Evolutionary conservation across 2,329 filamentous ascomycete species (phyloP).

Genomic region (Curvularia verruculosa): DNA sequence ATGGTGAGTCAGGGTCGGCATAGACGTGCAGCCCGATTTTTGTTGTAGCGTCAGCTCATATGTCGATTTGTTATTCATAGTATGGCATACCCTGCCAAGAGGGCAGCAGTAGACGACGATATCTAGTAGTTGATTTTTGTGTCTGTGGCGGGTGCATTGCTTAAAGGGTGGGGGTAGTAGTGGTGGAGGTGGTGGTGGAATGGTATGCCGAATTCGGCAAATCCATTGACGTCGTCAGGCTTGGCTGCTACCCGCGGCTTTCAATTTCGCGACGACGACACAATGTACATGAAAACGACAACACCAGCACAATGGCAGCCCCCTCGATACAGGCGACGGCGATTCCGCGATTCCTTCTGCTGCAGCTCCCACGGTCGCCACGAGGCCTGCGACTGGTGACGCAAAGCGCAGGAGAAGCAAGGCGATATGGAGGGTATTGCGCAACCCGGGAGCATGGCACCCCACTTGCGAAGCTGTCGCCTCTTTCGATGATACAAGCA

Average conservation of each 20-base stretch:
- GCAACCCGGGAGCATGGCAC: slow-evolving; percentile 23
- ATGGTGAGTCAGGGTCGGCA: background rate
- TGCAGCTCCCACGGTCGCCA: slow-evolving; percentile 45
- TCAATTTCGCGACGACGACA: slow-evolving; percentile 15
- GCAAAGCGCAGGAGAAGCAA: slow-evolving; percentile 20
- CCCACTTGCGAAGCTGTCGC: slow-evolving; percentile 12
- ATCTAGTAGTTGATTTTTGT: too few relatives aligned
- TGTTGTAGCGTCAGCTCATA: background rate
- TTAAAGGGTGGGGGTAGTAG: too few relatives aligned
- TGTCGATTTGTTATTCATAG: background rate
- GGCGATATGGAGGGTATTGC: slow-evolving; percentile 21
- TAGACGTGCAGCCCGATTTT: background rate
- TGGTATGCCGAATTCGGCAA: slow-evolving; percentile 28
- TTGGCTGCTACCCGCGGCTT: slow-evolving; percentile 24
- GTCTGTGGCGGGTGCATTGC: too few relatives aligned
- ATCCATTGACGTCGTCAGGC: slow-evolving; percentile 22
- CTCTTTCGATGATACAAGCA: slow-evolving; percentile 16
- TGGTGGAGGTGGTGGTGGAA: slow-evolving; percentile 14
- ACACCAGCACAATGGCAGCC: slow-evolving; percentile 37
- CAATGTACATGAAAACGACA: slow-evolving; percentile 10
- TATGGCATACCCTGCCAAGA: too few relatives aligned
- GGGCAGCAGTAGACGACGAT: too few relatives aligned
- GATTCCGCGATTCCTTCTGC: slow-evolving; percentile 49
- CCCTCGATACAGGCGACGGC: slow-evolving; percentile 30
- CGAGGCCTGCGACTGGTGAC: slow-evolving; percentile 32